These are phyloP conservation scores for Sesbania bispinosa DNA, from an alignment of 306 rosid species.

Conservation along the genomic window DNA sequence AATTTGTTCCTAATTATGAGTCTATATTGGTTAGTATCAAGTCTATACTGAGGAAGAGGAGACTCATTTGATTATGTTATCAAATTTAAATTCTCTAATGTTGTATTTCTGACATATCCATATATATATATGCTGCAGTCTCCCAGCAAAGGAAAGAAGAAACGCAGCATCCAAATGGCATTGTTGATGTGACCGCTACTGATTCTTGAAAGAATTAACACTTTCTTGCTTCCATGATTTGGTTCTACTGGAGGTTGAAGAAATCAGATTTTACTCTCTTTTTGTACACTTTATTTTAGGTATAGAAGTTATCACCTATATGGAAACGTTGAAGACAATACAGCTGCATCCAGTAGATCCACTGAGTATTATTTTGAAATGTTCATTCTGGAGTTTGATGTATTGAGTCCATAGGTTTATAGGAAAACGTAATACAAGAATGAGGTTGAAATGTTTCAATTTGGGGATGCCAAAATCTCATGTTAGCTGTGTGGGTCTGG, in stretches of 20 bases:
- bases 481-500: too few species aligned
- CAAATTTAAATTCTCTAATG: neutral
- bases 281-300: neutral
- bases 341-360: neutral
- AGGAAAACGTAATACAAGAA: neutral
- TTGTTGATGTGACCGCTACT: neutral
- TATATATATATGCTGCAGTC: constrained; percentile 41
- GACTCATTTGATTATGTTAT: neutral
- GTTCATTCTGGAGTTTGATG: too few species aligned
- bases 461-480: too few species aligned
- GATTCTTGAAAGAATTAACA: constrained; percentile 20
- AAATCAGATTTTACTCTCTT: neutral
- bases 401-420: neutral
- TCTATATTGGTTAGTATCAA: too few species aligned
- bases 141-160: constrained; percentile 36
- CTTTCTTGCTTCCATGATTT: neutral
- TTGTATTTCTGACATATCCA: constrained; percentile 19
- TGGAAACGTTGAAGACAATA: neutral
- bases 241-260: constrained; percentile 11
- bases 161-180: constrained; percentile 29
- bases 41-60: too few species aligned
- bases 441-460: constrained; percentile 9
- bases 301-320: neutral
- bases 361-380: neutral
- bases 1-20: too few species aligned